A percentile compares a stretch with the other conserved stretches of the same genome.
Evolutionary conservation across 257 asterid species (phyloP).

Genomic region (Fraxinus excelsior): DNA sequence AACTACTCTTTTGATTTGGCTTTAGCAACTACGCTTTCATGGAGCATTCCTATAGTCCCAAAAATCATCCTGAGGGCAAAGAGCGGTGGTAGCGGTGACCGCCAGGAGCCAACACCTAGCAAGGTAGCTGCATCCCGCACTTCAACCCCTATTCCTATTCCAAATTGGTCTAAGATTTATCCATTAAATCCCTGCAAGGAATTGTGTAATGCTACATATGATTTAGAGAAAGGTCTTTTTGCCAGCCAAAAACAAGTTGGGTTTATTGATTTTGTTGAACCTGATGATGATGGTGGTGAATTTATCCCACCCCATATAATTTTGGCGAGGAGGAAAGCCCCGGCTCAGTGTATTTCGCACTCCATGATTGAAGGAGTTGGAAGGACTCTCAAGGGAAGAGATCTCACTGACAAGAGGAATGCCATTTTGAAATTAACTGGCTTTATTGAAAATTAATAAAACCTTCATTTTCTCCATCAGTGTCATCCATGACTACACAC

Average conservation of each 20-base stretch:
- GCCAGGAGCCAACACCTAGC: not conserved
- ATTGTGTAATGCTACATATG: constrained; percentile 5
- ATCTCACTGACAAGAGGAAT: constrained; percentile 56
- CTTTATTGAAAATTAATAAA: constrained; percentile 43
- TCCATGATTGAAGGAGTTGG: constrained; percentile 82
- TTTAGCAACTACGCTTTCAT: constrained; percentile 28
- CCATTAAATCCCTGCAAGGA: constrained; percentile 12
- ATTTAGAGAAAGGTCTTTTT: not conserved
- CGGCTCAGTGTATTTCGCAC: constrained; percentile 45
- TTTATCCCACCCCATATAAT: constrained; percentile 64
- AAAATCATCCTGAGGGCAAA: constrained; percentile 22
- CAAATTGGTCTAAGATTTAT: constrained; percentile 32
- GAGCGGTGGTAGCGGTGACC: not conserved
- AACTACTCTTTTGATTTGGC: constrained; percentile 4
- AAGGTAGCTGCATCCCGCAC: not conserved
- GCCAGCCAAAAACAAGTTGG: not conserved
- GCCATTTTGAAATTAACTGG: constrained; percentile 65
- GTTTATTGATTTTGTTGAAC: not conserved
- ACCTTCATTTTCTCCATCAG: not conserved
- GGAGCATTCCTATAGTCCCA: constrained; percentile 19
- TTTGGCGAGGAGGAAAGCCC: constrained; percentile 45
- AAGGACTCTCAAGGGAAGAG: constrained; percentile 75
- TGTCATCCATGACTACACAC: not conserved
- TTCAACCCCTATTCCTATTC: constrained; percentile 36
- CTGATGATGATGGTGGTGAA: constrained; percentile 23